Evolutionary conservation across 106 monocot species (phyloP), one percentile per base, ranked within the genome.

Genomic region (Dioscorea zingiberensis): DNA sequence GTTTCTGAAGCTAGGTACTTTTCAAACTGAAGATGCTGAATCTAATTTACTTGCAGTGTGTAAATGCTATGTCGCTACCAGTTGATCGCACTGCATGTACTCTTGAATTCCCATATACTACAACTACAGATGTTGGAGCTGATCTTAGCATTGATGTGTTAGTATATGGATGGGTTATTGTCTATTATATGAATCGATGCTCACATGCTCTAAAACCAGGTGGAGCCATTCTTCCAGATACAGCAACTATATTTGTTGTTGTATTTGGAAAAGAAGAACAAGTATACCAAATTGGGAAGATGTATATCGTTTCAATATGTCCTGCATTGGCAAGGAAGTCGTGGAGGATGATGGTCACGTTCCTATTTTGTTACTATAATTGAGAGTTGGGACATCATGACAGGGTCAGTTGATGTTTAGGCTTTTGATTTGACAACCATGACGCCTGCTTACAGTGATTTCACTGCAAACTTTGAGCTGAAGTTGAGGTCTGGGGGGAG

Each of bases 101-200:
- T 47, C 81, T 81, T 76, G 85, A 77, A 25, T 79, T 95, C 60
- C n/a, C n/a, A n/a, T n/a, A n/a, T n/a, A n/a, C n/a, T n/a, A n/a
- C n/a, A n/a, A n/a, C n/a, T n/a, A n/a, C n/a, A n/a, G n/a, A n/a
- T n/a, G n/a, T n/a, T n/a, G n/a, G n/a, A n/a, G n/a, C n/a, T n/a
- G n/a, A n/a, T n/a, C n/a, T n/a, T n/a, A 84, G 93, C 30, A 27
- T 98, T 69, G 98, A 98, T 82, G 82, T 98, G 18, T 63, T 98
- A 71, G 80, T 98, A 23, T 93, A 61, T 98, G 98, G 98, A 98
- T 98, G 98, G 98, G 98, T 15, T 98, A 98, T 78, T 98, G 98
- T 71, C 78, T 98, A 27, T 47, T 92, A 47, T 95, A 82, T 54
- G 94, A 95, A 71, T 85, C 87, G n/a, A 91, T 95, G 94, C 91